phyloP scores from a whole-genome alignment of 1,284 basidiomycete species.

The Boletus smithii region DNA sequence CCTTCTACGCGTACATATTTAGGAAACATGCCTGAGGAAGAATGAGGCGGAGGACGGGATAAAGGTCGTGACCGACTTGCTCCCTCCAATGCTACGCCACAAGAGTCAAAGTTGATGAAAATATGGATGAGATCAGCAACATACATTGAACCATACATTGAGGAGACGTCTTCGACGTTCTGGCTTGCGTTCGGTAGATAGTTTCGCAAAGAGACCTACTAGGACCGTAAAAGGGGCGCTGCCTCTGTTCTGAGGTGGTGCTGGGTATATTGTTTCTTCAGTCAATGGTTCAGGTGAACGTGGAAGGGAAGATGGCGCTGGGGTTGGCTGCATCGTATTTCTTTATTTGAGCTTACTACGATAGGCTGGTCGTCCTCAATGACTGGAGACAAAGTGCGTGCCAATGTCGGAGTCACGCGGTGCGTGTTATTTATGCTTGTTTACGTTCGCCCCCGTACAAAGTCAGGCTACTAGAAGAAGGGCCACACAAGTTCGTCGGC shows the following conservation, averaged over 20 bases:
- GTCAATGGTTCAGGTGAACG: slow-evolving; percentile 23
- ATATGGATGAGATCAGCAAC: slow-evolving; percentile 19
- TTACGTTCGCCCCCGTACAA: slow-evolving; percentile 9
- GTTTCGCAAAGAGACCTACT: slow-evolving; percentile 62
- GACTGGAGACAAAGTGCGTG: neutral
- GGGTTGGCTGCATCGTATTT: slow-evolving; percentile 52
- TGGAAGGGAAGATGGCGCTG: slow-evolving; percentile 44
- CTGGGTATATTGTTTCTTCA: slow-evolving; percentile 40
- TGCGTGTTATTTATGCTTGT: slow-evolving; percentile 22
- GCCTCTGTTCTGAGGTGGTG: slow-evolving; percentile 59
- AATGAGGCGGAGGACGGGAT: slow-evolving; percentile 71
- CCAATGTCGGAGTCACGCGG: too few species aligned
- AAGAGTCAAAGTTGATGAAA: slow-evolving; percentile 3
- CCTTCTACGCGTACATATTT: neutral
- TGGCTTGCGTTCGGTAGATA: slow-evolving; percentile 65
- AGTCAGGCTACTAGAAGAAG: too few species aligned
- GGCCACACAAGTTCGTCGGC: too few species aligned
- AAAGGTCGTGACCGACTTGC: slow-evolving; percentile 70
- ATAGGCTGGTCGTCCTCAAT: neutral
- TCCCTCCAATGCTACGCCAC: slow-evolving; percentile 67
- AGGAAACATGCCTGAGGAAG: slow-evolving; percentile 60
- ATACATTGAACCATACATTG: slow-evolving; percentile 71
- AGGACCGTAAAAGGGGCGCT: slow-evolving; percentile 68
- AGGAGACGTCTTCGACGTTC: slow-evolving; percentile 64
- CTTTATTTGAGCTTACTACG: neutral